Conservation (phyloP, 805 yeast genomes). For the Saturnispora serradocipensis region DNA sequence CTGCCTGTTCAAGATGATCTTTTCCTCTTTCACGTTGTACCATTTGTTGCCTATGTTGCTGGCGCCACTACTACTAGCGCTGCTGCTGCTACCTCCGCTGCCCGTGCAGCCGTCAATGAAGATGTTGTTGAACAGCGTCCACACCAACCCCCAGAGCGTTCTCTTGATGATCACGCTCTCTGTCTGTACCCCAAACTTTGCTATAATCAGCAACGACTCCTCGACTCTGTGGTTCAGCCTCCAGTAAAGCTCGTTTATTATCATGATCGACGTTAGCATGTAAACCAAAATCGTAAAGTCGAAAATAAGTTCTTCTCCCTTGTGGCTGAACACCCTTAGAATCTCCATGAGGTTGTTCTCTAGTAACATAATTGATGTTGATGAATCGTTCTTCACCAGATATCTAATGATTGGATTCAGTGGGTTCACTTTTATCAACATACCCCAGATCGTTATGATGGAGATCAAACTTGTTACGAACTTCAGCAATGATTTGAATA, state of each 20-base stretch:
- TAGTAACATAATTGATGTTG: neutral
- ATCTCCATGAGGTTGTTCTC: neutral
- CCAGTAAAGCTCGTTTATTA: slow-evolving; percentile 17
- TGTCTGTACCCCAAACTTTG: slow-evolving; percentile 39
- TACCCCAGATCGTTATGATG: slow-evolving; percentile 1
- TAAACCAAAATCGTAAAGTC: neutral
- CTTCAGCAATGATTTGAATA: neutral
- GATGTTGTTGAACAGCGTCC: neutral
- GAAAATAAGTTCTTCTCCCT: neutral
- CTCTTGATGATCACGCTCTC: slow-evolving; percentile 27
- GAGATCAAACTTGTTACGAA: neutral
- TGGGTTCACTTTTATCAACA: slow-evolving; percentile 5
- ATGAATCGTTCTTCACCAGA: neutral
- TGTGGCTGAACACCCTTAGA: neutral
- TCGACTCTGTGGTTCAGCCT: slow-evolving; percentile 29
- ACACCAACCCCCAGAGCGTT: slow-evolving; percentile 6
- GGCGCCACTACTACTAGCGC: neutral
- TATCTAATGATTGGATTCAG: neutral
- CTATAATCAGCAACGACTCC: slow-evolving; percentile 38
- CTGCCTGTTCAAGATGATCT: slow-evolving; percentile 15
- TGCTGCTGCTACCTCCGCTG: neutral
- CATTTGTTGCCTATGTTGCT: neutral
- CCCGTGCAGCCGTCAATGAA: neutral
- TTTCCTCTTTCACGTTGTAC: neutral
- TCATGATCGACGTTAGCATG: slow-evolving; percentile 5